Percentiles rank a stretch among this genome's conserved stretches.
Conservation (phyloP, 495 filamentous ascomycete genomes). For the Penicillium alfredii region DNA sequence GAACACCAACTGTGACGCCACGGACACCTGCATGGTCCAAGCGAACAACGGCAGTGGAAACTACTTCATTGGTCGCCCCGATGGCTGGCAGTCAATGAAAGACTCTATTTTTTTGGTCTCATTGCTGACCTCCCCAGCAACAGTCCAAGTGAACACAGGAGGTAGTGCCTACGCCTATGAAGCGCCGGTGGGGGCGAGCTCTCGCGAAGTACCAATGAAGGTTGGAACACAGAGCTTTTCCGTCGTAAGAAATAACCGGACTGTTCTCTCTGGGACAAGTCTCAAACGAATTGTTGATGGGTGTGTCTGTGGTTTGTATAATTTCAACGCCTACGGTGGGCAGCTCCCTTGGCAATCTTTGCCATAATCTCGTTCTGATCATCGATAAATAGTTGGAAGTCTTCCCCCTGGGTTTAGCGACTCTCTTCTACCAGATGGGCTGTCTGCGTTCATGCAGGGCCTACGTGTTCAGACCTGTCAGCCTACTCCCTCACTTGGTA, state of each 20-base stretch:
- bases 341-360: background rate
- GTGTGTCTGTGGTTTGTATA: constrained; percentile 44
- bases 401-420: constrained; percentile 40
- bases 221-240: constrained; percentile 46
- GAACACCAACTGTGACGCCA: constrained; percentile 24
- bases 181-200: constrained; percentile 45
- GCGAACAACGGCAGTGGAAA: constrained; percentile 31
- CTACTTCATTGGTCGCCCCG: constrained; percentile 47
- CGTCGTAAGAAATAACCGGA: constrained; percentile 35
- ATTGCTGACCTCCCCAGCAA: constrained; percentile 41
- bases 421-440: constrained; percentile 35
- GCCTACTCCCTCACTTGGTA: constrained; percentile 38
- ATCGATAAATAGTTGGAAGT: constrained; percentile 27
- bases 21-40: constrained; percentile 32
- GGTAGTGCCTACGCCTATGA: constrained; percentile 21
- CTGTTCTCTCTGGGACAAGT: constrained; percentile 44
- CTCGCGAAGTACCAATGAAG: constrained; percentile 44
- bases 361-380: background rate
- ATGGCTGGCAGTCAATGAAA: constrained; percentile 41
- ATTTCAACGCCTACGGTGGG: constrained; percentile 51
- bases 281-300: constrained; percentile 42
- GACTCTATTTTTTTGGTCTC: constrained; percentile 52
- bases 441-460: constrained; percentile 35
- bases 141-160: constrained; percentile 43
- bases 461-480: constrained; percentile 42